A percentile compares a stretch with the other conserved stretches of the same genome.
These are phyloP conservation scores for Stagonosporopsis chrysanthemi DNA, from an alignment of 2,329 filamentous ascomycete species.

Conservation along the genomic window DNA sequence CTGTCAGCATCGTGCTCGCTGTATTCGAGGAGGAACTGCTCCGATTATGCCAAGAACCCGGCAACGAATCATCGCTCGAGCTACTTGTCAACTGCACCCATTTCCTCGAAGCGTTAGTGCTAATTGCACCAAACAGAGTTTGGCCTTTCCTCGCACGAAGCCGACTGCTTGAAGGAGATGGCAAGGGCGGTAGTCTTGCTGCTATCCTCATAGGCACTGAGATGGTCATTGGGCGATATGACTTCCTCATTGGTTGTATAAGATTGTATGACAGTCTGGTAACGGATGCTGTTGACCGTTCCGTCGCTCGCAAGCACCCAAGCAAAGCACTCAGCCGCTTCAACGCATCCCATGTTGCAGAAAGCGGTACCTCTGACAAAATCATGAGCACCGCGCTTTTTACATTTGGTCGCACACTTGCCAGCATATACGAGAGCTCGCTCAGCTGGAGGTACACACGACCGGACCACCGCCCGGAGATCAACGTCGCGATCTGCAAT, in stretches of 20 bases:
- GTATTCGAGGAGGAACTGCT: conserved; percentile 77
- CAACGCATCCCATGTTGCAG: conserved; percentile 57
- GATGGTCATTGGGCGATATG: conserved; percentile 76
- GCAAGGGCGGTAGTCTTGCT: conserved; percentile 77
- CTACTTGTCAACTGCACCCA: conserved; percentile 78
- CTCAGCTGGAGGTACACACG: conserved; percentile 83
- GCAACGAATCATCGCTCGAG: conserved; percentile 68
- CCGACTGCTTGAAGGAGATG: conserved; percentile 77
- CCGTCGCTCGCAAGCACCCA: conserved; percentile 69
- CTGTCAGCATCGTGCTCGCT: conserved; percentile 82
- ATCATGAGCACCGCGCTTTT: conserved; percentile 74
- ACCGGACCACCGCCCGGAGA: conserved; percentile 70
- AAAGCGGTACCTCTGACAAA: conserved; percentile 79
- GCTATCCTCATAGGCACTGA: conserved; percentile 84
- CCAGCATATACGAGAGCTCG: conserved; percentile 87
- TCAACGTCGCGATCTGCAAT: conserved; percentile 72
- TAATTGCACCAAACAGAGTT: conserved; percentile 78
- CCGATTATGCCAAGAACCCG: conserved; percentile 59
- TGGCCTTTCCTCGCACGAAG: conserved; percentile 91
- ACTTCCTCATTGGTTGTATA: conserved; percentile 77
- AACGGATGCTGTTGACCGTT: conserved; percentile 74
- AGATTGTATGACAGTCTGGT: conserved; percentile 77
- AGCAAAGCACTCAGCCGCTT: conserved; percentile 61
- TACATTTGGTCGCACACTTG: conserved; percentile 75
- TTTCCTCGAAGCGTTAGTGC: conserved; percentile 77